These are phyloP conservation scores for Clausena lansium DNA, from an alignment of 345 rosid genomes.

Conservation along the genomic window DNA sequence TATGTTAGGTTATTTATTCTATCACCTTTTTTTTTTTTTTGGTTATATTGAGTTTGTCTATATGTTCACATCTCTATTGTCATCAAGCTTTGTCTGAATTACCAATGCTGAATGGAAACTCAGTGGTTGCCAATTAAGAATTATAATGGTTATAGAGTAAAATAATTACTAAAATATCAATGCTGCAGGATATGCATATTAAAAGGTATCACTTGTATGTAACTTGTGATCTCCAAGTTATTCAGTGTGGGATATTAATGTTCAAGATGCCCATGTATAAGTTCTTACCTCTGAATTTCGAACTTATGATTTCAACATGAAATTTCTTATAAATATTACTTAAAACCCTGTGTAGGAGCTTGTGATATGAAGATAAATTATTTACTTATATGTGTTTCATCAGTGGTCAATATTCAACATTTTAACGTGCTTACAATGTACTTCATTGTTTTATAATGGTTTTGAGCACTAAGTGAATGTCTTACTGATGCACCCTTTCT, in stretches of 20 bases:
- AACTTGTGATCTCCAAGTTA: background rate
- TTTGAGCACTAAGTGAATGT: background rate
- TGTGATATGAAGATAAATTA: background rate
- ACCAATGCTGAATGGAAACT: background rate
- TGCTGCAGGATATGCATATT: background rate
- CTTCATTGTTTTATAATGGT: background rate
- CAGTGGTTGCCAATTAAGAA: background rate
- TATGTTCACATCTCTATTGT: background rate
- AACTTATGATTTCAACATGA: background rate
- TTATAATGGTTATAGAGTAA: background rate
- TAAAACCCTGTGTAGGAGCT: background rate
- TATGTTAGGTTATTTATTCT: constrained; percentile 72
- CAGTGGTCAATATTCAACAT: background rate
- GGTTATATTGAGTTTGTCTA: background rate
- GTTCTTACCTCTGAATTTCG: background rate
- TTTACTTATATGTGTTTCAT: background rate
- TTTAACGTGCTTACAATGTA: background rate
- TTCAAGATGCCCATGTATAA: background rate
- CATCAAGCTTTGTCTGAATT: constrained; percentile 3
- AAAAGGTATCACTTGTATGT: background rate
- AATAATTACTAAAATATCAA: background rate
- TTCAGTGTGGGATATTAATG: background rate
- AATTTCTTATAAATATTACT: background rate
- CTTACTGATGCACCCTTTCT: constrained; percentile 20
- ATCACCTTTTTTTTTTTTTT: background rate